These are phyloP conservation scores for Globisporangium radiosum DNA, from an alignment of 352 stramenopile species.

Conservation along the genomic window DNA sequence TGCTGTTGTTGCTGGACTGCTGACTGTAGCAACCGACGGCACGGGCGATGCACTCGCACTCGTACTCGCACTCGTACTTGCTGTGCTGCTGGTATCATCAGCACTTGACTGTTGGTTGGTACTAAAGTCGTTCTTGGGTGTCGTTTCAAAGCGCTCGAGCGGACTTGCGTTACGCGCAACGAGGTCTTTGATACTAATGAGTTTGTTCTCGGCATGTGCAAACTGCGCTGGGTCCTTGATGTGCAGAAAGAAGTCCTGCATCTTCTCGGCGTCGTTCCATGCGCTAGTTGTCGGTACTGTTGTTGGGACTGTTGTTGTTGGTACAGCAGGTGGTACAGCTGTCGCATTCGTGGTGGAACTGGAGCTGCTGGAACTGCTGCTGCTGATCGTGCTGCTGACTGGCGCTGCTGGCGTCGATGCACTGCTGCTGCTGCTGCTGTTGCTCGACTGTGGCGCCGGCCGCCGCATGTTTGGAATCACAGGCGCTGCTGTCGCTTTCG, in stretches of 20 bases:
- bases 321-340: not conserved
- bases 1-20: conserved; percentile 4
- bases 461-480: conserved; percentile 15
- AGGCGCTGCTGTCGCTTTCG: not conserved
- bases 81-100: not conserved
- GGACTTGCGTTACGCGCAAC: conserved; percentile 24
- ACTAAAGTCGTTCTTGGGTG: conserved; percentile 1
- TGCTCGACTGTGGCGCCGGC: not conserved
- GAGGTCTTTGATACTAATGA: conserved; percentile 54
- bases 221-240: conserved; percentile 29
- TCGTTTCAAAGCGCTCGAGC: conserved; percentile 7
- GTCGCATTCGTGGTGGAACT: conserved; percentile 2
- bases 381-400: conserved; percentile 4
- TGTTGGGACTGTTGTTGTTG: conserved; percentile 15
- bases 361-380: conserved; percentile 1
- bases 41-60: not conserved
- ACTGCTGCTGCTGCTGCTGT: conserved; percentile 2
- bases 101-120: not conserved
- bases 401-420: conserved; percentile 17
- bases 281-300: not conserved
- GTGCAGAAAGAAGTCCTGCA: conserved; percentile 51
- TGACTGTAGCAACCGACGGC: not conserved
- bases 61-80: not conserved
- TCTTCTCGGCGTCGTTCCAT: conserved; percentile 50
- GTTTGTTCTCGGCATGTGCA: conserved; percentile 32